Conservation (phyloP, 1,284 basidiomycete species). For the Cryptococcus deneoformans region DNA sequence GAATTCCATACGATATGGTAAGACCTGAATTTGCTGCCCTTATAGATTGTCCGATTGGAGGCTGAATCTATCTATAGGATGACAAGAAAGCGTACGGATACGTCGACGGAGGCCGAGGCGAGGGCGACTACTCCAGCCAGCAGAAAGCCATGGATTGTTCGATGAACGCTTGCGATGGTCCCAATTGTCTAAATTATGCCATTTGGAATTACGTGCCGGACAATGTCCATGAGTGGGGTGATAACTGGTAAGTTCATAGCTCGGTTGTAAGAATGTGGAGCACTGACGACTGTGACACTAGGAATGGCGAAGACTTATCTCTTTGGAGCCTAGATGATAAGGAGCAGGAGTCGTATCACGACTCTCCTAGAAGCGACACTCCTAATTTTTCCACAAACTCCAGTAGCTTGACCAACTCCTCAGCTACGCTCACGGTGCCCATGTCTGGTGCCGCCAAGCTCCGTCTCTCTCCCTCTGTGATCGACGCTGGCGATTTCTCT, state of each 20-base stretch:
- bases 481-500: conserved; percentile 43
- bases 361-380: conserved; percentile 2
- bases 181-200: conserved; percentile 77
- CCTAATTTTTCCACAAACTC: background rate
- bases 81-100: conserved; percentile 77
- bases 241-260: conserved; percentile 60
- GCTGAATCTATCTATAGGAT: conserved; percentile 52
- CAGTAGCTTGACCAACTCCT: conserved; percentile 18
- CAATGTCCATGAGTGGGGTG: conserved; percentile 80
- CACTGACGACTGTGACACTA: conserved; percentile 8
- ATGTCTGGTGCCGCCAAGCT: background rate
- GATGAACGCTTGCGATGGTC: conserved; percentile 82
- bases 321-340: conserved; percentile 78
- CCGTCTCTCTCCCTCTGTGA: conserved; percentile 35
- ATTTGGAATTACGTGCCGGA: conserved; percentile 86
- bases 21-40: conserved; percentile 5
- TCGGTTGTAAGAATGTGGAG: background rate
- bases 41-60: background rate
- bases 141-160: conserved; percentile 88
- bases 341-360: conserved; percentile 2
- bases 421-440: conserved; percentile 19
- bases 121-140: conserved; percentile 76
- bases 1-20: conserved; percentile 84
- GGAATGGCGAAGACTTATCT: conserved; percentile 93
- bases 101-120: conserved; percentile 67